Base-by-base conservation (phyloP, 139 green algal species). In the Diplosphaera chodatii region DNA sequence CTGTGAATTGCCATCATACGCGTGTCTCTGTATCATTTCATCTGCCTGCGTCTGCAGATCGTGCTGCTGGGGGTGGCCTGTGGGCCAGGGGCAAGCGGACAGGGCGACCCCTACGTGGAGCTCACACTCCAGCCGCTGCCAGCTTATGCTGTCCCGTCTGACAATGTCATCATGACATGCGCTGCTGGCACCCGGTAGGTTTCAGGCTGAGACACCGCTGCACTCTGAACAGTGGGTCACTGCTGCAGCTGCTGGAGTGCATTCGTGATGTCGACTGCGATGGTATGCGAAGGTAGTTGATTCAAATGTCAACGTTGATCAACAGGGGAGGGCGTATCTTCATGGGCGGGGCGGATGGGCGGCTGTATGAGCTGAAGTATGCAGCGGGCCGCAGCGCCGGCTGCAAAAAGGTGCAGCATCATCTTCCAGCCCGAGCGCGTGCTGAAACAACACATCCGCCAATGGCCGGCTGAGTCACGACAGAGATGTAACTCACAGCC, bases 341-440 rank as follows among this genome's bases (percentile, higher is more conserved):
- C 77, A 27, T 97, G 64, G 94, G 94, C 20, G 94, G 94, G 3
- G 75, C 73, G 0, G 93, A 98, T 72, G 92, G 93, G 4, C 84
- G 94, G 68, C 78, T 98, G 75, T 98, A 98, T 77, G 94, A 98
- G 79, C 55, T 98, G 27, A 41, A 81, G 63, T 98, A 98, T 80
- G 63, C 40, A 20, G 74, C 74, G 0, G 73, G 74, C 3, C 86
- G 89, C 34, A 82, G 67, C 18, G 48, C 84, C 68, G 80, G 88
- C n/a, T 94, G 86, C 78, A 73, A 68, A 33, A 95, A 93, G 85
- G 87, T 91, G 66, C 16, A 78, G 13, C 63, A 59, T 63, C 40
- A 37, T 18, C n/a, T n/a, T n/a, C n/a, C n/a, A n/a, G n/a, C n/a
- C n/a, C n/a, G n/a, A n/a, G n/a, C n/a, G n/a, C n/a, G n/a, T n/a